Base-by-base conservation (phyloP, 306 rosid genomes). In the Quercus agrifolia region DNA sequence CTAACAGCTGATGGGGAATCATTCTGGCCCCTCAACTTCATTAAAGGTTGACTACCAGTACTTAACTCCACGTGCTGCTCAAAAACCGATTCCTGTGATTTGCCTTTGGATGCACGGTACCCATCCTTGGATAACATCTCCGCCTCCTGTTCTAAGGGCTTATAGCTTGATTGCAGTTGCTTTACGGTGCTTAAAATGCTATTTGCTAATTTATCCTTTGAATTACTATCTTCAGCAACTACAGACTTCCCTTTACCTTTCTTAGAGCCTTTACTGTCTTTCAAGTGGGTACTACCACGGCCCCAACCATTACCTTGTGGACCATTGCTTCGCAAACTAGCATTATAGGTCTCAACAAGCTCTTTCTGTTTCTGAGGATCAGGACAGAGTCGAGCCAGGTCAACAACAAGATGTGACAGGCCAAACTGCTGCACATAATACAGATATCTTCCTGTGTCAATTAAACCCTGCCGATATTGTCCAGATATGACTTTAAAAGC, bases 341-440 rank as follows among this genome's bases (percentile, higher is more conserved):
- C 69, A 28, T 88, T 85, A 82, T 93, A 88, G 67, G 82, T 84
- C 49, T 84, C 91, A 44, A 95, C 66, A 27, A 95, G 97, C 86
- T 95, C 97, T 87, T 70, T 88, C 87, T 90, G 97, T 86, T 95
- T 95, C 78, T 17, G 87, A 38, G 84, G 1, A 79, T 95, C 96
- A 8, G 99, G 99, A 73, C 95, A 93, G 23, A 93, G 89, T 78
- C 90, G 90, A 75, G 98, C 98, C 84, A 95, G 78, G 67, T 95
- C 98, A 69, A 71, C 89, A 76, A 93, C 90, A 80, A 95, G 96
- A 90, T 91, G 93, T 70, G 91, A 83, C 92, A 95, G 77, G 78
- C 97, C 96, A 84, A 90, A 93, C 85, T 89, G 88, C 87, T 79
- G 87, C 71, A 95, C 97, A 76, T 21, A 91, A 75, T 88, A 92